These are phyloP conservation scores for Leptodontidium sp. DNA, from an alignment of 2,329 filamentous ascomycete species.

Conservation along the genomic window DNA sequence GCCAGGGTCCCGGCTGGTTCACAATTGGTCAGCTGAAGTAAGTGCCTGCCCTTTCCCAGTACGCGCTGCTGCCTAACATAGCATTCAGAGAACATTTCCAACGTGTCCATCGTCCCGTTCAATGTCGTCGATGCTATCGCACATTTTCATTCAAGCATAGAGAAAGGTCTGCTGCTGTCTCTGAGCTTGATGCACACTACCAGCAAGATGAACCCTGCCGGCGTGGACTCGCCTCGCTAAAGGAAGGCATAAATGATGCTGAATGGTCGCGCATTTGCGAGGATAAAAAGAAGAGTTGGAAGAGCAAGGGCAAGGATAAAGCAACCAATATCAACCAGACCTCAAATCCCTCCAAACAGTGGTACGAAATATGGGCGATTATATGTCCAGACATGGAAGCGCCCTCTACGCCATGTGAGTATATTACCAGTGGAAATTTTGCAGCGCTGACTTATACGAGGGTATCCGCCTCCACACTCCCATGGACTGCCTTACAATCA, in stretches of 20 bases:
- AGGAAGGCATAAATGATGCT: not conserved
- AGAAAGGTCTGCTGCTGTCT: not conserved
- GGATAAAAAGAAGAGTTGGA: not conserved
- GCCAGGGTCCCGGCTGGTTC: not conserved
- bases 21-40: not conserved
- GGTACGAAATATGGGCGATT: not conserved
- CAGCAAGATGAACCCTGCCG: not conserved
- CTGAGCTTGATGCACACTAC: not conserved
- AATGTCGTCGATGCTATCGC: conserved; percentile 23
- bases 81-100: conserved; percentile 24
- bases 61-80: not conserved
- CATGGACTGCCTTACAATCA: no score
- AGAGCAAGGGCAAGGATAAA: not conserved
- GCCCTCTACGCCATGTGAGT: not conserved
- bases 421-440: not conserved
- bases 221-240: not conserved
- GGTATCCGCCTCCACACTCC: no score
- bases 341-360: not conserved
- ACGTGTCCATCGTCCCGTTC: conserved; percentile 24
- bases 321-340: not conserved
- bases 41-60: not conserved
- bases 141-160: not conserved
- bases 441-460: not conserved
- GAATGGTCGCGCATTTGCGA: not conserved
- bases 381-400: not conserved